Percentiles rank a stretch among this genome's conserved stretches.
Evolutionary conservation across 371 early-diverging fungal species (phyloP).

Genomic region (Mortierella polycephala): DNA sequence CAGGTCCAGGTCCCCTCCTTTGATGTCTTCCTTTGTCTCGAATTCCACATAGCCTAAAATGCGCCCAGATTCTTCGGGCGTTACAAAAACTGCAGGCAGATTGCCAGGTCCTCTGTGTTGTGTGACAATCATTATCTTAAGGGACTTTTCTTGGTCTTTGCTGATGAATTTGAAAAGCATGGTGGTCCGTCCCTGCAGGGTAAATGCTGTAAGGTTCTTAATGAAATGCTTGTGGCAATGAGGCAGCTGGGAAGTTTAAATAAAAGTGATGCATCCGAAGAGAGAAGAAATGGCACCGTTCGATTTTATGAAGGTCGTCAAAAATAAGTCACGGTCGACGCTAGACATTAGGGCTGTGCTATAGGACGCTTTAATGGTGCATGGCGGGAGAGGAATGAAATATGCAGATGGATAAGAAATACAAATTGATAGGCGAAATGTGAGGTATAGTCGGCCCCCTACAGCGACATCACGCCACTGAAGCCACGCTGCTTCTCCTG

Average conservation of each 20-base stretch:
- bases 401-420: too few relatives aligned
- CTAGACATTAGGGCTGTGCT: too few relatives aligned
- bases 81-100: slow-evolving; percentile 38
- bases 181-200: not conserved
- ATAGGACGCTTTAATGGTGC: too few relatives aligned
- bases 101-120: slow-evolving; percentile 37
- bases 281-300: not conserved
- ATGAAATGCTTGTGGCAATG: not conserved
- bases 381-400: too few relatives aligned
- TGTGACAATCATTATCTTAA: slow-evolving; percentile 24
- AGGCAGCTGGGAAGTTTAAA: not conserved
- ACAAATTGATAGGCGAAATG: slow-evolving; percentile 1
- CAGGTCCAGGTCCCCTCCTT: slow-evolving; percentile 31
- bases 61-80: slow-evolving; percentile 20
- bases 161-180: slow-evolving; percentile 17
- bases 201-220: too few relatives aligned
- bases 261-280: not conserved
- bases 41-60: slow-evolving; percentile 41
- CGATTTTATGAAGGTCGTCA: too few relatives aligned
- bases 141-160: slow-evolving; percentile 12
- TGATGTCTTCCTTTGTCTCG: slow-evolving; percentile 26
- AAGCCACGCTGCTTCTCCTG: slow-evolving; percentile 72
- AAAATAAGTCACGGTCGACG: too few relatives aligned
- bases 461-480: slow-evolving; percentile 43
- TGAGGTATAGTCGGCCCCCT: not conserved